A percentile compares a stretch with the other conserved stretches of the same genome.
Conservation (phyloP, 1,284 basidiomycete genomes). For the Ustilago cynodontis region DNA sequence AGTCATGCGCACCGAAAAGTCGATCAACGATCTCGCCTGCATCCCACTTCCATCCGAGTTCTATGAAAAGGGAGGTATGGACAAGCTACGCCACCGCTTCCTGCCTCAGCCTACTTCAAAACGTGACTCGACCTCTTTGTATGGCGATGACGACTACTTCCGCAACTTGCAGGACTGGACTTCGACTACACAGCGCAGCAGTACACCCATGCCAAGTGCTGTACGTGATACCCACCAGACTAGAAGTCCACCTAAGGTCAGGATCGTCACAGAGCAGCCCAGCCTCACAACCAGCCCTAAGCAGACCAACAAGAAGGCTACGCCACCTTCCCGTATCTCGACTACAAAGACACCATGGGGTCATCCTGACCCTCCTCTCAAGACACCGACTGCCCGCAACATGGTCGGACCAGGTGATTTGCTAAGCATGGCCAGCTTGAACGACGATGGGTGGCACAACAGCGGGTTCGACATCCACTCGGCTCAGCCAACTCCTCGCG, state of each 20-base stretch:
- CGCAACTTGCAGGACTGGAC: constrained; percentile 53
- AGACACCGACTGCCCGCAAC: constrained; percentile 57
- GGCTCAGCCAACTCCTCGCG: constrained; percentile 44
- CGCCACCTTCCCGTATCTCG: constrained; percentile 7
- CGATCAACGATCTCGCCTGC: constrained; percentile 95
- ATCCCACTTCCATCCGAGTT: constrained; percentile 91
- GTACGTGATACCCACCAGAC: neutral
- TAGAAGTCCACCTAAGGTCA: constrained; percentile 26
- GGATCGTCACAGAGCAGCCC: constrained; percentile 23
- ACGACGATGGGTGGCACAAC: constrained; percentile 39
- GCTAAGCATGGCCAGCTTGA: constrained; percentile 72
- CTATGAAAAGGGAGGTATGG: constrained; percentile 92
- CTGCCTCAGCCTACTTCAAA: constrained; percentile 51
- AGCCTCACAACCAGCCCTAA: constrained; percentile 22
- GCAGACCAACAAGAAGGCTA: constrained; percentile 13
- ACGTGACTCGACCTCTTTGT: constrained; percentile 30
- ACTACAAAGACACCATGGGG: constrained; percentile 59
- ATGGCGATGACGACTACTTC: constrained; percentile 54
- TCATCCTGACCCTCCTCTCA: constrained; percentile 62
- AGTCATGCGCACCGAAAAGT: constrained; percentile 93
- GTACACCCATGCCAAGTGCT: constrained; percentile 33
- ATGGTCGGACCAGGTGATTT: constrained; percentile 73
- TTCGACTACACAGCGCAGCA: constrained; percentile 29
- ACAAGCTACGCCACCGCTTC: constrained; percentile 86
- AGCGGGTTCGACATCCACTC: constrained; percentile 40